Conservation (phyloP, 2,329 filamentous ascomycete genomes). For the Exophiala sp. region DNA sequence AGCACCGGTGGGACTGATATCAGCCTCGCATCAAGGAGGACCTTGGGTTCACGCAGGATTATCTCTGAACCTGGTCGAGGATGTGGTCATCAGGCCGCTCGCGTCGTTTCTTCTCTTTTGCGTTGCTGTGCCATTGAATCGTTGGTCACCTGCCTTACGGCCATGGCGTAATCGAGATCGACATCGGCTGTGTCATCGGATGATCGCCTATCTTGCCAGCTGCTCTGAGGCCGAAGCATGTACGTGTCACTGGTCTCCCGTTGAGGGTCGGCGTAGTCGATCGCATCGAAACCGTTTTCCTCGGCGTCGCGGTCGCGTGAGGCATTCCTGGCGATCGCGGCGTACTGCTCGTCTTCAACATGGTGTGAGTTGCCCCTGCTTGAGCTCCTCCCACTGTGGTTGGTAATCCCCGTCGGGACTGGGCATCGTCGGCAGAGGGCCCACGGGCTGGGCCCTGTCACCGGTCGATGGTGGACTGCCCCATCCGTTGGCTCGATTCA, state of each 20-base stretch:
- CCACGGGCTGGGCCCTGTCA: conserved; percentile 16
- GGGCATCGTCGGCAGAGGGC: conserved; percentile 14
- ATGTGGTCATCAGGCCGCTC: conserved; percentile 9
- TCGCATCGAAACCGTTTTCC: conserved; percentile 21
- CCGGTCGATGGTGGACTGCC: conserved; percentile 15
- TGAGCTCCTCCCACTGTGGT: conserved; percentile 19
- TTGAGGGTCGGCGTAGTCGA: conserved; percentile 25
- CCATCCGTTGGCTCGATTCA: conserved; percentile 24
- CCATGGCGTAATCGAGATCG: conserved; percentile 27
- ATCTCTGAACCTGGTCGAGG: no score
- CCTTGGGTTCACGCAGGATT: no score
- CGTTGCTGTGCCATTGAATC: conserved; percentile 17
- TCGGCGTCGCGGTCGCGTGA: conserved; percentile 28
- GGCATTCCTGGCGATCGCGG: conserved; percentile 19
- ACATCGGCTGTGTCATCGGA: conserved; percentile 24
- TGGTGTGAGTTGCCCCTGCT: conserved; percentile 13
- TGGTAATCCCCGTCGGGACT: conserved; percentile 20
- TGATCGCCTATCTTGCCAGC: conserved; percentile 18
- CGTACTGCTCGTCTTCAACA: conserved; percentile 17
- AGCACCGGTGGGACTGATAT: no score
- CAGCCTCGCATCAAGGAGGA: no score
- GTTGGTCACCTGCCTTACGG: conserved; percentile 25
- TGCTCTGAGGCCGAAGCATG: conserved; percentile 15
- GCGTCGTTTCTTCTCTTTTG: conserved; percentile 15
- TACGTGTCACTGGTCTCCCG: conserved; percentile 23